Evolutionary conservation across 495 filamentous ascomycete species (phyloP).

Genomic region (Cercophora scortea): DNA sequence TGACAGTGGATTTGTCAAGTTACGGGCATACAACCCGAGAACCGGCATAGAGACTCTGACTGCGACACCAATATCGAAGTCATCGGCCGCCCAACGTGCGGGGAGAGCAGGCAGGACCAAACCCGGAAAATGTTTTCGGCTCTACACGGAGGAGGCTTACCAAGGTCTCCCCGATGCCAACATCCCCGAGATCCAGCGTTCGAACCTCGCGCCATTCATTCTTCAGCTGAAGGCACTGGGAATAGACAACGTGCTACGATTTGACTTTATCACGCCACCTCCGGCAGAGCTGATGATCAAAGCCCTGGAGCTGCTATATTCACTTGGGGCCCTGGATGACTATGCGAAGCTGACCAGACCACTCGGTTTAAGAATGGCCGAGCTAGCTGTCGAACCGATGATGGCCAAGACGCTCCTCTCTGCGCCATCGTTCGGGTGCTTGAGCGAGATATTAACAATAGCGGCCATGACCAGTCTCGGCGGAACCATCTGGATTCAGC

Average conservation of each 20-base stretch:
- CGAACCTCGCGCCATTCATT: slow-evolving; percentile 82
- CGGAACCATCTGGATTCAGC: slow-evolving; percentile 72
- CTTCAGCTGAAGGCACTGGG: slow-evolving; percentile 94
- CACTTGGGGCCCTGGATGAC: slow-evolving; percentile 80
- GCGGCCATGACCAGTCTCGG: slow-evolving; percentile 91
- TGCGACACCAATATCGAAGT: slow-evolving; percentile 81
- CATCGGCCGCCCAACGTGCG: slow-evolving; percentile 85
- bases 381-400: slow-evolving; percentile 93
- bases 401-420: slow-evolving; percentile 84
- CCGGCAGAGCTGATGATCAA: slow-evolving; percentile 82
- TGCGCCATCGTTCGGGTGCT: slow-evolving; percentile 66
- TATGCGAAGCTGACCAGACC: slow-evolving; percentile 90
- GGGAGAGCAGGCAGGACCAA: slow-evolving; percentile 98
- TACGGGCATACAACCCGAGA: slow-evolving; percentile 77
- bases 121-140: slow-evolving; percentile 93
- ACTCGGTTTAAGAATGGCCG: slow-evolving; percentile 84
- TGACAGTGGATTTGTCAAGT: slow-evolving; percentile 87
- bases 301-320: slow-evolving; percentile 82
- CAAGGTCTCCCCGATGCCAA: slow-evolving; percentile 63
- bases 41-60: slow-evolving; percentile 91
- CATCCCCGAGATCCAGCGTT: slow-evolving; percentile 86
- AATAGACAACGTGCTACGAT: slow-evolving; percentile 90
- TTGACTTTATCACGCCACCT: slow-evolving; percentile 82
- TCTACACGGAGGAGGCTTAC: slow-evolving; percentile 79
- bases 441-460: slow-evolving; percentile 82